A percentile compares a stretch with the other conserved stretches of the same genome.
Conservation (phyloP, 352 stramenopile genomes). For the Globisporangium cederbergense region DNA sequence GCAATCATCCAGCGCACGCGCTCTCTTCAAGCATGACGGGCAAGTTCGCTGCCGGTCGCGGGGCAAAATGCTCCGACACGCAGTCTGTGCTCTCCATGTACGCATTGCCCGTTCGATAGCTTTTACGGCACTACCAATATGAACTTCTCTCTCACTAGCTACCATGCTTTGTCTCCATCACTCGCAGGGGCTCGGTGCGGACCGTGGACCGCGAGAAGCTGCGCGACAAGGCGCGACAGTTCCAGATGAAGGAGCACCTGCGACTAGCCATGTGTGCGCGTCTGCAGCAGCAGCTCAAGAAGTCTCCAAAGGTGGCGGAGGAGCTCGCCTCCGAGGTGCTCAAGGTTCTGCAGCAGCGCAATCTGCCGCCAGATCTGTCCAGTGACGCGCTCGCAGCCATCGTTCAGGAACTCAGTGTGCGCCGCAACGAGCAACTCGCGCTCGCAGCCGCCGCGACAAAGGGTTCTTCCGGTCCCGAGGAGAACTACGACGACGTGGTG, state of each 20-base stretch:
- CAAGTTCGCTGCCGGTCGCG: constrained; percentile 26
- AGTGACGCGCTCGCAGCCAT: constrained; percentile 38
- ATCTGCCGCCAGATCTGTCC: constrained; percentile 31
- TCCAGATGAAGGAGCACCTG: constrained; percentile 77
- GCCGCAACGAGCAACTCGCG: constrained; percentile 33
- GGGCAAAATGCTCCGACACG: constrained; percentile 27
- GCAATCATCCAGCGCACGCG: neutral
- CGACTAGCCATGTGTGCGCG: constrained; percentile 64
- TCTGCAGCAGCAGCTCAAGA: constrained; percentile 68
- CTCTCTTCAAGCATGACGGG: constrained; percentile 27
- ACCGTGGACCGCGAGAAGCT: constrained; percentile 69
- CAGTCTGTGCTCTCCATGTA: constrained; percentile 39
- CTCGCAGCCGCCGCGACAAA: constrained; percentile 16
- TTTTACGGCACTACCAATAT: too few relatives aligned
- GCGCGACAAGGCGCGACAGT: constrained; percentile 54
- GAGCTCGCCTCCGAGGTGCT: constrained; percentile 58
- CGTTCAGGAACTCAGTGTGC: constrained; percentile 36
- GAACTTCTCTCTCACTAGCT: neutral
- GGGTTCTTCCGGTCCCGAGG: neutral
- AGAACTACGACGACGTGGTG: neutral
- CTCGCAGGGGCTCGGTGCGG: constrained; percentile 34
- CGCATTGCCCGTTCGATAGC: too few relatives aligned
- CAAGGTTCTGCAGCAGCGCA: constrained; percentile 44
- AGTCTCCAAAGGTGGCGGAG: constrained; percentile 58
- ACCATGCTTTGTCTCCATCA: neutral